Base-by-base conservation (phyloP, 257 asterid species). In the Capsicum pubescens region DNA sequence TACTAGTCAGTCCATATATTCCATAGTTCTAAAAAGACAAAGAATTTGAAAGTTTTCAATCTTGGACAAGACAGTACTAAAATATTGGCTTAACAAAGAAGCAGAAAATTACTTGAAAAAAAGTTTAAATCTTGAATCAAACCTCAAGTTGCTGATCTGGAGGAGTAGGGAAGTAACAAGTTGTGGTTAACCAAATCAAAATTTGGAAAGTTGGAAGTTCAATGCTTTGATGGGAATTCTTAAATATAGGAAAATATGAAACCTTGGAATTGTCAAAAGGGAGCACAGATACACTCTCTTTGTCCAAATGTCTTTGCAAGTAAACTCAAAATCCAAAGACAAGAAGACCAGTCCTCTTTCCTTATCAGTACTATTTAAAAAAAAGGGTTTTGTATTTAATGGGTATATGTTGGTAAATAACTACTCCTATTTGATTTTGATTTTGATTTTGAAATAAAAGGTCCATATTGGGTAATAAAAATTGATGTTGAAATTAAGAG, bases 61-160 rank as follows among this genome's bases (percentile, higher is more conserved):
- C 78, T 39, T 8, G 2, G 55, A 15, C 54, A 39, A 39, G 26
- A 14, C 60, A 76, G 36, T 52, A 76, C 3, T 52, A 21, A 26
- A 52, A 52, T 52, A 52, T 76, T 76, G 52, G 44, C 81, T 46
- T 52, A 50, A 26, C 19, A 70, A 52, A 52, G 63, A 21, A 54
- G 63, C 63, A 76, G 5, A 26, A 68, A 68, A 26, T 52, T 76
- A 52, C 81, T 21, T 74, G 39, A n/a, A 72, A 9, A 50, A 54
- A 12, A 52, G 46, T 50, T 21, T 1, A 21, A 74, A 52, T 76
- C 39, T 19, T 76, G 81, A 76, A 50, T 21, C 81, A 14, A 52
- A 52, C 63, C 81, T 77, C 64, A 77, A 26, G 61, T 52, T 74
- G 64, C 64, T 77, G 82, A 77, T 77, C 82, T 74, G 60, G 57